Conservation (phyloP, 1,284 basidiomycete species). For the Afroboletus lepidellus region DNA sequence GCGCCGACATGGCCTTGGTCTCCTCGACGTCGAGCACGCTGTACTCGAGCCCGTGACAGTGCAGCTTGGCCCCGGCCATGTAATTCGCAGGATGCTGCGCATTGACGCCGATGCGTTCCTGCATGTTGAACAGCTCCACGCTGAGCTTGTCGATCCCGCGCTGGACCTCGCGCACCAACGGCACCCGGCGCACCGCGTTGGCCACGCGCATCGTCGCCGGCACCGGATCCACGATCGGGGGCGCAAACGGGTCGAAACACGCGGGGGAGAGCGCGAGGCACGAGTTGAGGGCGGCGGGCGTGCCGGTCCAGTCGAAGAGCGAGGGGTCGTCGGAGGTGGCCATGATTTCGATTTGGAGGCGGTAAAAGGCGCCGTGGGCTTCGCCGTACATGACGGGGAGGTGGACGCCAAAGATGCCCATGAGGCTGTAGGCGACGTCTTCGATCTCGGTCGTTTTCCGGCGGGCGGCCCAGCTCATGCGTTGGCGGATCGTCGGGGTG, state of each 20-base stretch:
- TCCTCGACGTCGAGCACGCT: conserved; percentile 17
- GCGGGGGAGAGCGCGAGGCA: conserved; percentile 15
- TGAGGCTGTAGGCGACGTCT: conserved; percentile 22
- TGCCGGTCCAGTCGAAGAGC: conserved; percentile 24
- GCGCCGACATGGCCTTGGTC: conserved; percentile 14
- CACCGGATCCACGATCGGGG: conserved; percentile 16
- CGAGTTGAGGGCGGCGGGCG: conserved; percentile 11
- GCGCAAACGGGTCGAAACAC: conserved; percentile 23
- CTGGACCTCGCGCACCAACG: conserved; percentile 12
- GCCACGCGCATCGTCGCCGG: conserved; percentile 13
- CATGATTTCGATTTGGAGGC: conserved; percentile 28
- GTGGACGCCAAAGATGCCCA: conserved; percentile 25
- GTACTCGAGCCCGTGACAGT: conserved; percentile 25
- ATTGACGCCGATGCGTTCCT: conserved; percentile 20
- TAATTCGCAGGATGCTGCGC: conserved; percentile 23
- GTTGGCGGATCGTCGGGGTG: conserved; percentile 16
- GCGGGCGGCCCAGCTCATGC: conserved; percentile 27
- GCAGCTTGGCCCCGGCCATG: conserved; percentile 19
- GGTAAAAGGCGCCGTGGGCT: conserved; percentile 16
- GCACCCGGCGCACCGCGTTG: conserved; percentile 9
- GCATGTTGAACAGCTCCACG: conserved; percentile 21
- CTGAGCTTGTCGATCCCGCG: conserved; percentile 11
- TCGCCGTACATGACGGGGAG: conserved; percentile 28
- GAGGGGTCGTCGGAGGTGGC: conserved; percentile 19
- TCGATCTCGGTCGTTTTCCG: conserved; percentile 26